Evolutionary conservation across 2,329 filamentous ascomycete genomes (phyloP).

Genomic region (Nemania sp.): DNA sequence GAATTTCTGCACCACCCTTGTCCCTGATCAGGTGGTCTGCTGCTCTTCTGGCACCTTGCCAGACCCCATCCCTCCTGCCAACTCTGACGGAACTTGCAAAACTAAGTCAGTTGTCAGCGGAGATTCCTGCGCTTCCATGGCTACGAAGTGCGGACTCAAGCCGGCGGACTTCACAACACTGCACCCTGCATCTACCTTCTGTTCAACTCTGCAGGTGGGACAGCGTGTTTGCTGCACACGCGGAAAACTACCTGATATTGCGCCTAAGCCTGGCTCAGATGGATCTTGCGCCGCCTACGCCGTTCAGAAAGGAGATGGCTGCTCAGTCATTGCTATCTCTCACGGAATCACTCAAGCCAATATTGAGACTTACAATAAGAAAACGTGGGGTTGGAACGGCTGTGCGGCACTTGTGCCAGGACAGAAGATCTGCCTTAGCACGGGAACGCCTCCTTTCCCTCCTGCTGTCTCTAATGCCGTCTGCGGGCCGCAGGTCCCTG

Average conservation of each 20-base stretch:
- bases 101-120: not conserved
- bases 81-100: not conserved
- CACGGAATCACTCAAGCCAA: constrained; percentile 24
- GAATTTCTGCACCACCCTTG: constrained; percentile 2
- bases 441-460: constrained; percentile 27
- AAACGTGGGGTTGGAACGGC: constrained; percentile 20
- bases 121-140: constrained; percentile 30
- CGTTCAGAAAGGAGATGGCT: constrained; percentile 40
- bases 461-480: constrained; percentile 23
- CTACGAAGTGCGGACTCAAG: constrained; percentile 33
- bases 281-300: constrained; percentile 43
- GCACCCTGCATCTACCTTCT: constrained; percentile 36
- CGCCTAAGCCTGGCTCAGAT: constrained; percentile 41
- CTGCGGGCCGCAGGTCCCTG: constrained; percentile 25
- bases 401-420: constrained; percentile 19
- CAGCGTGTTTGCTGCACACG: constrained; percentile 45
- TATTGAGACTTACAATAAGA: constrained; percentile 26
- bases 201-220: constrained; percentile 38
- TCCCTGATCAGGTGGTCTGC: constrained; percentile 3
- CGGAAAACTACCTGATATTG: constrained; percentile 41
- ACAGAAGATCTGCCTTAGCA: constrained; percentile 32
- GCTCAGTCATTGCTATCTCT: constrained; percentile 36
- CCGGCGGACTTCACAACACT: constrained; percentile 32
- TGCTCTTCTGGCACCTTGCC: constrained; percentile 1
- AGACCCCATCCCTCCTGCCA: not conserved